These are phyloP conservation scores for Phallus indusiatus DNA, from an alignment of 768 basidiomycete genomes.

Conservation along the genomic window DNA sequence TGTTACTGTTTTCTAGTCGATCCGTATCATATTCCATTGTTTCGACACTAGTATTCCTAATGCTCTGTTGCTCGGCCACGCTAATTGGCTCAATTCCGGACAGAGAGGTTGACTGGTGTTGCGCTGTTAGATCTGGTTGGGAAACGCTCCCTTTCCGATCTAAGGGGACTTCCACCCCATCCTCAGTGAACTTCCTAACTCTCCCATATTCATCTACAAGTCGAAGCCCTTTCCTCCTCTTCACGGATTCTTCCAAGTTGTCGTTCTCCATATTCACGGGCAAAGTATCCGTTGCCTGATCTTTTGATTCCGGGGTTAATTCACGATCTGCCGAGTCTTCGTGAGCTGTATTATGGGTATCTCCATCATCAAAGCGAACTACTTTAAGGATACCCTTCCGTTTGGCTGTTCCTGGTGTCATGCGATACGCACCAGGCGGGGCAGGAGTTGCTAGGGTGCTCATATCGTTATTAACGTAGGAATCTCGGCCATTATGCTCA, in stretches of 20 bases:
- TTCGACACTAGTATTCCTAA: neutral
- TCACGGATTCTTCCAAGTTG: neutral
- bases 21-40: neutral
- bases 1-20: neutral
- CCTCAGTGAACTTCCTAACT: constrained; percentile 8
- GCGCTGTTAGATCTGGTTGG: constrained; percentile 7
- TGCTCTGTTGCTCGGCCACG: constrained; percentile 9
- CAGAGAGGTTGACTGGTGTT: constrained; percentile 12
- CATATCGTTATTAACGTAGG: neutral
- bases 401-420: constrained; percentile 40
- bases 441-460: constrained; percentile 36
- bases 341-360: constrained; percentile 2
- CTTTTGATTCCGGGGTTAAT: neutral
- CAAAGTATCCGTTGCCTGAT: neutral
- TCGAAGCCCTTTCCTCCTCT: constrained; percentile 1
- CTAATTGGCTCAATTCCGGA: constrained; percentile 9
- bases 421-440: constrained; percentile 60
- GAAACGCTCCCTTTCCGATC: constrained; percentile 4
- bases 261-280: neutral
- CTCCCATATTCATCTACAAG: constrained; percentile 9
- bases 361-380: constrained; percentile 57
- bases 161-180: constrained; percentile 3
- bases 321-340: neutral
- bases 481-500: neutral
- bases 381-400: constrained; percentile 50